Conservation (phyloP, 352 stramenopile species). For the Globisporangium megalacanthum region DNA sequence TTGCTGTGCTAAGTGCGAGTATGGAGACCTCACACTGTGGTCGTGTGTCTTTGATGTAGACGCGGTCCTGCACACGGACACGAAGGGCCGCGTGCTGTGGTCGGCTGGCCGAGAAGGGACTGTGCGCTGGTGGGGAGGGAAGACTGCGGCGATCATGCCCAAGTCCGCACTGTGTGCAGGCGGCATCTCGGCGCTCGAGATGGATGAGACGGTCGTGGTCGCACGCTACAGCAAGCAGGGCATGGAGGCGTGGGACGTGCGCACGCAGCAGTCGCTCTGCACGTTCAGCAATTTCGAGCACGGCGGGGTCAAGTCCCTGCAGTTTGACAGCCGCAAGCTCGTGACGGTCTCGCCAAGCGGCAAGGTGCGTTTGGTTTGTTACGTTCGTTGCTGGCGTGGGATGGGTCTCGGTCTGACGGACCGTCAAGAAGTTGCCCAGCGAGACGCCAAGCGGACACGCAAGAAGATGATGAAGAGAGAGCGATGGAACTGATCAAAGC, state of each 20-base stretch:
- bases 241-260: slow-evolving; percentile 87
- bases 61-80: slow-evolving; percentile 76
- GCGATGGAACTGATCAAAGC: slow-evolving; percentile 31
- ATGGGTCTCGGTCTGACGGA: not conserved
- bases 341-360: slow-evolving; percentile 68
- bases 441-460: not conserved
- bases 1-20: not conserved
- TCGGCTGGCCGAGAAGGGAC: slow-evolving; percentile 76
- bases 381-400: too few relatives aligned
- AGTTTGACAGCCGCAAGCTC: slow-evolving; percentile 87
- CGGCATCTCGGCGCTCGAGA: slow-evolving; percentile 73
- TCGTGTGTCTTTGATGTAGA: slow-evolving; percentile 30
- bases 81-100: slow-evolving; percentile 82
- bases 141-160: slow-evolving; percentile 79
- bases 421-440: too few relatives aligned
- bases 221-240: slow-evolving; percentile 75
- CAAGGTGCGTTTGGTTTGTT: slow-evolving; percentile 48
- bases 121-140: slow-evolving; percentile 86
- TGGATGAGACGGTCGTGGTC: slow-evolving; percentile 87
- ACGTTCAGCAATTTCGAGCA: slow-evolving; percentile 76
- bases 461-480: slow-evolving; percentile 48
- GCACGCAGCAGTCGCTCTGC: slow-evolving; percentile 80
- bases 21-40: not conserved
- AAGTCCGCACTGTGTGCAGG: slow-evolving; percentile 80
- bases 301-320: slow-evolving; percentile 63